A percentile compares a stretch with the other conserved stretches of the same genome.
phyloP scores from a whole-genome alignment of 2,329 filamentous ascomycete species.

The Talaromyces sp. region DNA sequence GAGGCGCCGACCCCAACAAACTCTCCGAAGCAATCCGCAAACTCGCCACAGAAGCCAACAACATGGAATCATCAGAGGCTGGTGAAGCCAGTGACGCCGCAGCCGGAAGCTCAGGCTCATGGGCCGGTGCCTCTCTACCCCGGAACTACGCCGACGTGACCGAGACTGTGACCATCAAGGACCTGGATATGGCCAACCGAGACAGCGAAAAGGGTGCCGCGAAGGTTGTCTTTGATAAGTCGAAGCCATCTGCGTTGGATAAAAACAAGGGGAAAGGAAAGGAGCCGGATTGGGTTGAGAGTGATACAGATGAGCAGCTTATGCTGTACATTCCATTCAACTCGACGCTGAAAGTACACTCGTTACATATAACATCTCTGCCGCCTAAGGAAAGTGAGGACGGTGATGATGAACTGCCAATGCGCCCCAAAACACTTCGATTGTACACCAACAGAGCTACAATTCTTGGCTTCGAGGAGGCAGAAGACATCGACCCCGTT shows the following conservation, averaged over 20 bases:
- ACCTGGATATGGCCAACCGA: slow-evolving; percentile 82
- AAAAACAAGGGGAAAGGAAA: slow-evolving; percentile 42
- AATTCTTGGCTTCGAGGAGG: slow-evolving; percentile 92
- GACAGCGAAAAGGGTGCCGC: slow-evolving; percentile 73
- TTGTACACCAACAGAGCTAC: slow-evolving; percentile 85
- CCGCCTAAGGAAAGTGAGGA: slow-evolving; percentile 53
- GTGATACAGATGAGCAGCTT: slow-evolving; percentile 93
- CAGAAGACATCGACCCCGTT: slow-evolving; percentile 77
- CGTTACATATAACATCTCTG: slow-evolving; percentile 78
- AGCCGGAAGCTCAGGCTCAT: slow-evolving; percentile 37
- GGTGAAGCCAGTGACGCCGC: slow-evolving; percentile 42
- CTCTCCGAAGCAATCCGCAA: slow-evolving; percentile 70
- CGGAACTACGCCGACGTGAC: slow-evolving; percentile 82
- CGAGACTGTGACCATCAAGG: slow-evolving; percentile 71
- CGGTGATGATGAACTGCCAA: slow-evolving; percentile 67
- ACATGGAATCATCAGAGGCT: slow-evolving; percentile 45
- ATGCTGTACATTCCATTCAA: slow-evolving; percentile 91
- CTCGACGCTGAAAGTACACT: slow-evolving; percentile 83
- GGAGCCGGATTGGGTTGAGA: slow-evolving; percentile 82
- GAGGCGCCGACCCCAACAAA: slow-evolving; percentile 69
- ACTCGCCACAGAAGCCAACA: slow-evolving; percentile 62
- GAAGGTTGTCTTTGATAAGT: slow-evolving; percentile 67
- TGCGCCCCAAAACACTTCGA: slow-evolving; percentile 78
- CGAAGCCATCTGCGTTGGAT: slow-evolving; percentile 63
- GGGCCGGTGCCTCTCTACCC: slow-evolving; percentile 72